A percentile compares a stretch with the other conserved stretches of the same genome.
phyloP scores from a whole-genome alignment of 2,329 filamentous ascomycete genomes.

The Calonectria leucothoes region DNA sequence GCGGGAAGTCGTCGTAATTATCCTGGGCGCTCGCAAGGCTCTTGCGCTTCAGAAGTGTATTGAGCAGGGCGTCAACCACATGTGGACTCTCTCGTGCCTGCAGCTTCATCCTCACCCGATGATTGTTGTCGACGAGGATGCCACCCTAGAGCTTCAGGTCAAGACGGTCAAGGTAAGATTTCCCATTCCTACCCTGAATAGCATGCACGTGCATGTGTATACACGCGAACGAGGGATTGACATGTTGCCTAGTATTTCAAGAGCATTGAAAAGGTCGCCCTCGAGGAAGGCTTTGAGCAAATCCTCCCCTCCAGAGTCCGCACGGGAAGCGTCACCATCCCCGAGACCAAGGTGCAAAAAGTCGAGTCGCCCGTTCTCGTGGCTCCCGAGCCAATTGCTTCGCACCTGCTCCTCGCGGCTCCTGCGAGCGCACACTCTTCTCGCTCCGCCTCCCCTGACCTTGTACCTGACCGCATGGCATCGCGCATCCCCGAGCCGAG shows the following conservation, averaged over 20 bases:
- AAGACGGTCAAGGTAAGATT: constrained; percentile 73
- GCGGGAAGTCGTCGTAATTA: constrained; percentile 84
- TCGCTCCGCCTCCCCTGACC: constrained; percentile 67
- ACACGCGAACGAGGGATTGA: constrained; percentile 17
- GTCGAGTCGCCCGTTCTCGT: constrained; percentile 59
- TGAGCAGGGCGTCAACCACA: constrained; percentile 86
- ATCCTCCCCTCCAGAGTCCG: constrained; percentile 68
- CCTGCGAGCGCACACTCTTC: constrained; percentile 67
- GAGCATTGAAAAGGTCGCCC: constrained; percentile 74
- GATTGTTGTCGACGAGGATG: constrained; percentile 86
- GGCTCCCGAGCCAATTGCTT: constrained; percentile 67
- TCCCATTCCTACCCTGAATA: background rate
- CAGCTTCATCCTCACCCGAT: constrained; percentile 85
- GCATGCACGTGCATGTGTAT: background rate
- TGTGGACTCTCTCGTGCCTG: constrained; percentile 88
- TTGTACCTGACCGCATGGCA: constrained; percentile 73
- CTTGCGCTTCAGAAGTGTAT: constrained; percentile 83
- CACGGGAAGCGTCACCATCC: constrained; percentile 58
- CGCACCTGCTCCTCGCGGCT: constrained; percentile 64
- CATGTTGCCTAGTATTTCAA: constrained; percentile 69
- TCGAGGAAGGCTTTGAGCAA: constrained; percentile 67
- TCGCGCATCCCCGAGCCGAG: constrained; percentile 64
- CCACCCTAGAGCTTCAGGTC: constrained; percentile 77
- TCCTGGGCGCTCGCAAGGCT: constrained; percentile 84
- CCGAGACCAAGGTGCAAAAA: constrained; percentile 56